Evolutionary conservation across 441 rosid species (phyloP).

Genomic region (Eruca vesicaria): DNA sequence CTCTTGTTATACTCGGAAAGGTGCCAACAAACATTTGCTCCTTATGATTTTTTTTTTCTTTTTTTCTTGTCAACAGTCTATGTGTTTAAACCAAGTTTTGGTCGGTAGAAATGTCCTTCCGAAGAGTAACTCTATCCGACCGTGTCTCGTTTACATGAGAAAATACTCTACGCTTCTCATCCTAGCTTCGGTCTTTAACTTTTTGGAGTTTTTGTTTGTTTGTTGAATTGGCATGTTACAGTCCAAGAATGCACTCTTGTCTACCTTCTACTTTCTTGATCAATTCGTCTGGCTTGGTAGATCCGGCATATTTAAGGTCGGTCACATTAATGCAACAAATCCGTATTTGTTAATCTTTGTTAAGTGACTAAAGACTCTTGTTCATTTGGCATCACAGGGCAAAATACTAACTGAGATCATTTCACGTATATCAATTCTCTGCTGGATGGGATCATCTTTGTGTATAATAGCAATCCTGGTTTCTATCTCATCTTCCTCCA

Average conservation of each 20-base stretch:
- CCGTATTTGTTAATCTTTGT: neutral
- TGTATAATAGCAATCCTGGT: constrained; percentile 90
- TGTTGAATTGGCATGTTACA: constrained; percentile 35
- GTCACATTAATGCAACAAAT: constrained; percentile 32
- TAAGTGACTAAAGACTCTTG: neutral
- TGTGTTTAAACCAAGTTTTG: neutral
- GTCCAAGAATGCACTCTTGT: constrained; percentile 87
- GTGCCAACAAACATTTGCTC: constrained; percentile 29
- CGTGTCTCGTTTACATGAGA: too few species aligned
- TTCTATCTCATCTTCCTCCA: constrained; percentile 10
- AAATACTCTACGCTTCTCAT: too few species aligned
- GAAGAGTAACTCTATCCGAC: too few species aligned
- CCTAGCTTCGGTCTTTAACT: neutral
- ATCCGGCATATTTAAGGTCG: constrained; percentile 93
- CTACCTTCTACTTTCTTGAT: constrained; percentile 92
- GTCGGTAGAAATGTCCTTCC: too few species aligned
- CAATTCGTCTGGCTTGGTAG: constrained; percentile 97
- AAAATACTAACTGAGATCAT: constrained; percentile 78
- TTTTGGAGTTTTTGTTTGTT: neutral
- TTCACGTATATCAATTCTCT: constrained; percentile 83
- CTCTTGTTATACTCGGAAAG: constrained; percentile 89
- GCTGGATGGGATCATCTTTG: constrained; percentile 86
- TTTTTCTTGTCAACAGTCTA: neutral
- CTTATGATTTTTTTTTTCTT: neutral
- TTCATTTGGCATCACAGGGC: constrained; percentile 45